Percentiles rank a stretch among this genome's conserved stretches.
Evolutionary conservation across 345 rosid species (phyloP).

Genomic region (Eucalyptus cloeziana): DNA sequence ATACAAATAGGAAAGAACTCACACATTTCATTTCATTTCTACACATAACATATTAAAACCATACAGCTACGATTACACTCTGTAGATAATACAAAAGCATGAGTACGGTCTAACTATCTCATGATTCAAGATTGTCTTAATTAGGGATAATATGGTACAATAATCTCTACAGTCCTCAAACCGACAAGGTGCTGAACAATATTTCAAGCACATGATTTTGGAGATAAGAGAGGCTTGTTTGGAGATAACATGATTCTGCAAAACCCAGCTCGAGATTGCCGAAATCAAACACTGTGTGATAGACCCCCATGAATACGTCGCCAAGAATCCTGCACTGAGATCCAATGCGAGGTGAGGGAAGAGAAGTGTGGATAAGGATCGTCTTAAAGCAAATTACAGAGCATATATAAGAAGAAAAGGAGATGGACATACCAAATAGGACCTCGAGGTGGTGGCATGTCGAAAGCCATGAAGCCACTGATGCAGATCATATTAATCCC

Average conservation of each 20-base stretch:
- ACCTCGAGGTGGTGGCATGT: constrained; percentile 56
- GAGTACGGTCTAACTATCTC: neutral
- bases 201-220: neutral
- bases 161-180: neutral
- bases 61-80: neutral
- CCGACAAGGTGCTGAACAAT: neutral
- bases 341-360: neutral
- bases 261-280: constrained; percentile 53
- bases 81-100: neutral
- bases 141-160: neutral
- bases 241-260: constrained; percentile 53
- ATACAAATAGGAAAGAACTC: neutral
- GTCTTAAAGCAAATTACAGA: neutral
- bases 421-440: constrained; percentile 45
- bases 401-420: too few relatives aligned
- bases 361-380: neutral
- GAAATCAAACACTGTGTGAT: constrained; percentile 63
- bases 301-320: constrained; percentile 75
- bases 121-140: neutral
- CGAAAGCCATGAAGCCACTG: constrained; percentile 59
- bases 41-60: neutral
- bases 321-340: constrained; percentile 58
- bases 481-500: constrained; percentile 41
- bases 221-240: neutral
- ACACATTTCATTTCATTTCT: neutral